These are phyloP conservation scores for Melampsora medusae DNA, from an alignment of 1,284 basidiomycete genomes.

Conservation along the genomic window DNA sequence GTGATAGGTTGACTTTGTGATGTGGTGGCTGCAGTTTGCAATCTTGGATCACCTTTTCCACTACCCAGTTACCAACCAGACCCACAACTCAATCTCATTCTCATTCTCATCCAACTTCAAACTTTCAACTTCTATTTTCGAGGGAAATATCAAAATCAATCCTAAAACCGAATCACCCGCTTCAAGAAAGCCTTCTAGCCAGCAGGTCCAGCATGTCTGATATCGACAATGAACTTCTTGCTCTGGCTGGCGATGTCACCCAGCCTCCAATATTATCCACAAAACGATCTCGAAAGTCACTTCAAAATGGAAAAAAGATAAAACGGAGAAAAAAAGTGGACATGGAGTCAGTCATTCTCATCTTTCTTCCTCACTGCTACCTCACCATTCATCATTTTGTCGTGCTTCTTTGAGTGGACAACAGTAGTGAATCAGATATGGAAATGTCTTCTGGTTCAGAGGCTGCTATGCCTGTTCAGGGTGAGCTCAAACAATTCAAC, in stretches of 20 bases:
- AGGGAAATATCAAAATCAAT: no score
- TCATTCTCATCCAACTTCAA: no score
- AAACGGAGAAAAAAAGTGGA: constrained; percentile 30
- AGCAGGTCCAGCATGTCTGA: constrained; percentile 29
- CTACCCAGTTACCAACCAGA: no score
- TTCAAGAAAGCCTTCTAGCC: neutral
- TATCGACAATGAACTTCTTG: constrained; percentile 38
- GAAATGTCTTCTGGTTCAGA: constrained; percentile 43
- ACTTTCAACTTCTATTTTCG: no score
- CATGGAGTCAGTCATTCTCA: constrained; percentile 24
- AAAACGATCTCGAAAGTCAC: constrained; percentile 16
- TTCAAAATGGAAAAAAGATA: constrained; percentile 3
- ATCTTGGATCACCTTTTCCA: no score
- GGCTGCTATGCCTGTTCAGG: constrained; percentile 15
- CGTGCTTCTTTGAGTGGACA: neutral
- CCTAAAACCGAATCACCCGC: no score
- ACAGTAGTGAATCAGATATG: constrained; percentile 42
- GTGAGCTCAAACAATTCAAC: neutral
- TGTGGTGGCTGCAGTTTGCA: no score
- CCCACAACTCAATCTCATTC: no score
- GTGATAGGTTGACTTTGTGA: no score
- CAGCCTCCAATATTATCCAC: neutral
- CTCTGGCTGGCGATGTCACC: constrained; percentile 33
- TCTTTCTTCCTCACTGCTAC: neutral
- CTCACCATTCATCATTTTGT: neutral